Evolutionary conservation across 768 basidiomycete species (phyloP).

Genomic region (Mycena amicta): DNA sequence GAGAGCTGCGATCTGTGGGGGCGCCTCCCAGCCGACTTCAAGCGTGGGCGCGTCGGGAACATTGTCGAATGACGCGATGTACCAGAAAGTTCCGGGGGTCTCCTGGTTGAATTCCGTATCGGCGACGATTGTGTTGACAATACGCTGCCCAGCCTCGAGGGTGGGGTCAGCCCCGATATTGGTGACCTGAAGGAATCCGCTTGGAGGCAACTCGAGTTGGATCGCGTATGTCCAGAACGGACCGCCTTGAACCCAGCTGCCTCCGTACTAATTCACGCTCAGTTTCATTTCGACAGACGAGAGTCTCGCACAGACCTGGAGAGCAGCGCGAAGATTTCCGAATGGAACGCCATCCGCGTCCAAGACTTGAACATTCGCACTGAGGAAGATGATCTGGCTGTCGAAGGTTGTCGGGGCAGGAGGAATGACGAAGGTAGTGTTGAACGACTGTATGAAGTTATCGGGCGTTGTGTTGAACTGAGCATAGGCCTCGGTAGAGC

Average conservation of each 20-base stretch:
- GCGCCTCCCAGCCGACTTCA: constrained; percentile 8
- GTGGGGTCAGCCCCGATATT: neutral
- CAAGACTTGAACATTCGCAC: constrained; percentile 3
- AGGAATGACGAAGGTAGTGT: constrained; percentile 9
- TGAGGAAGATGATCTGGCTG: constrained; percentile 13
- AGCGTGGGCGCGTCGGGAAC: constrained; percentile 8
- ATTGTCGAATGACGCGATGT: constrained; percentile 8
- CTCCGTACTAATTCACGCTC: constrained; percentile 12
- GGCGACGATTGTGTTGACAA: constrained; percentile 2
- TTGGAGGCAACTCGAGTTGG: constrained; percentile 4
- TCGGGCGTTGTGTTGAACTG: constrained; percentile 6
- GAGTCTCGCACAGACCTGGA: constrained; percentile 8
- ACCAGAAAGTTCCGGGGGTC: constrained; percentile 1
- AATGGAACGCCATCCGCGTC: constrained; percentile 11
- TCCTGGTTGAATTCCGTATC: constrained; percentile 1
- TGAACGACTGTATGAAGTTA: constrained; percentile 10
- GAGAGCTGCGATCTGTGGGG: constrained; percentile 7
- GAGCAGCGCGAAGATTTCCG: constrained; percentile 12
- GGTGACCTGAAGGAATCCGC: constrained; percentile 6
- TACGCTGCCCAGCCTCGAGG: neutral
- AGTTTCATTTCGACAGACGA: neutral
- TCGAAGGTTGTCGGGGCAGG: constrained; percentile 6
- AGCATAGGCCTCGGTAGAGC: neutral
- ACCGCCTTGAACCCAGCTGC: constrained; percentile 3
- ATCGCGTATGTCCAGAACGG: constrained; percentile 11